phyloP scores from a whole-genome alignment of 176 grass and related monocot species.

The Puccinellia tenuiflora region DNA sequence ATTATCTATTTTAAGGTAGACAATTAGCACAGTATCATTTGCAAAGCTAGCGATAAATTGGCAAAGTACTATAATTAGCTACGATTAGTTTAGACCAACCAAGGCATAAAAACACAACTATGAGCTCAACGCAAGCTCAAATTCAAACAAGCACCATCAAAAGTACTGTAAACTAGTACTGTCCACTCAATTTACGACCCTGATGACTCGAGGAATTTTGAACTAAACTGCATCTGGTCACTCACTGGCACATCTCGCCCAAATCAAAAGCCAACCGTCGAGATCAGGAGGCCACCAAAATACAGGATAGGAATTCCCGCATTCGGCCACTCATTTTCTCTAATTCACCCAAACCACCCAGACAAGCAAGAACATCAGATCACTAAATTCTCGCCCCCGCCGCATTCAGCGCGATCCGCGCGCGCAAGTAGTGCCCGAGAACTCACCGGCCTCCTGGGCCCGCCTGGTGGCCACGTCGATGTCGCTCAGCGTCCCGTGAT shows the following conservation, averaged over 20 bases:
- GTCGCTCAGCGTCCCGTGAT: background rate
- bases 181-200: background rate
- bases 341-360: background rate
- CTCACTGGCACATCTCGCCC: background rate
- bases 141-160: background rate
- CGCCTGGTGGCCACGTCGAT: slow-evolving; percentile 36
- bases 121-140: slow-evolving; percentile 11
- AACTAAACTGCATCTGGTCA: slow-evolving; percentile 9
- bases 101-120: background rate
- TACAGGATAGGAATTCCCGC: background rate
- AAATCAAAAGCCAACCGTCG: background rate
- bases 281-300: background rate
- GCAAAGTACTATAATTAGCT: background rate
- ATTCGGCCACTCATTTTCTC: background rate
- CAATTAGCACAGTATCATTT: background rate
- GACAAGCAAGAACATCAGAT: background rate
- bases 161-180: background rate
- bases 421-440: background rate
- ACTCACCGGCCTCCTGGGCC: slow-evolving; percentile 64
- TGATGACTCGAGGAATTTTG: background rate
- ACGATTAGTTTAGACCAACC: background rate
- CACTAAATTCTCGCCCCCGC: background rate
- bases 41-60: background rate
- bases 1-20: too few relatives aligned
- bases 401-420: slow-evolving; percentile 2